Conservation (phyloP, 495 filamentous ascomycete species). For the Sordaria brevicollis region DNA sequence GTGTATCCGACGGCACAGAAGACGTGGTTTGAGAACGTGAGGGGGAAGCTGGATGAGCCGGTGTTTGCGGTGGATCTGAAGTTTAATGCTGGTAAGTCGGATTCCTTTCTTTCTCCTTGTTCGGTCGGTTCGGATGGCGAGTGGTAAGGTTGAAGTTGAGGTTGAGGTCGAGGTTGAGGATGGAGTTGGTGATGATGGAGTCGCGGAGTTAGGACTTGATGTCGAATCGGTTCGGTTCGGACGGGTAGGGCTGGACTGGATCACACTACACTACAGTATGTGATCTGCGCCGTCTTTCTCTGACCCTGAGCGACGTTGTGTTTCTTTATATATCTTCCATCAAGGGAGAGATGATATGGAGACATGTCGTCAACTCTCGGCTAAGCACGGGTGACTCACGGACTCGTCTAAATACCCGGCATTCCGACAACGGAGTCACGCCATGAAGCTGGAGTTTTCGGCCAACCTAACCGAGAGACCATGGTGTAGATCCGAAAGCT, state of each 20-base stretch:
- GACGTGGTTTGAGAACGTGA: slow-evolving; percentile 68
- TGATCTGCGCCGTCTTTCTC: not conserved
- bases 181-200: not conserved
- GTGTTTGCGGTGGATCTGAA: slow-evolving; percentile 63
- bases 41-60: slow-evolving; percentile 41
- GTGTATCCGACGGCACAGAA: slow-evolving; percentile 48
- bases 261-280: too few relatives aligned
- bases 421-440: not conserved
- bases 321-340: not conserved
- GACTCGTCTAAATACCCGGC: not conserved
- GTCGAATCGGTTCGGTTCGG: not conserved
- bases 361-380: not conserved
- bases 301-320: not conserved
- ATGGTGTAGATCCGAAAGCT: not conserved
- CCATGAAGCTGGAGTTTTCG: not conserved
- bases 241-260: not conserved
- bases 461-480: not conserved
- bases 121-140: not conserved
- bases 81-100: slow-evolving; percentile 33
- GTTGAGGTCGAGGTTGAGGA: too few relatives aligned
- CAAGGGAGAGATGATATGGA: not conserved
- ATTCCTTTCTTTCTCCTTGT: not conserved
- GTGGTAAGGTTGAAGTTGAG: not conserved
- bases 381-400: not conserved
- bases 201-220: not conserved